Base-by-base conservation (phyloP, 179 eudicot genomes). In the Heliamphora pulchella region DNA sequence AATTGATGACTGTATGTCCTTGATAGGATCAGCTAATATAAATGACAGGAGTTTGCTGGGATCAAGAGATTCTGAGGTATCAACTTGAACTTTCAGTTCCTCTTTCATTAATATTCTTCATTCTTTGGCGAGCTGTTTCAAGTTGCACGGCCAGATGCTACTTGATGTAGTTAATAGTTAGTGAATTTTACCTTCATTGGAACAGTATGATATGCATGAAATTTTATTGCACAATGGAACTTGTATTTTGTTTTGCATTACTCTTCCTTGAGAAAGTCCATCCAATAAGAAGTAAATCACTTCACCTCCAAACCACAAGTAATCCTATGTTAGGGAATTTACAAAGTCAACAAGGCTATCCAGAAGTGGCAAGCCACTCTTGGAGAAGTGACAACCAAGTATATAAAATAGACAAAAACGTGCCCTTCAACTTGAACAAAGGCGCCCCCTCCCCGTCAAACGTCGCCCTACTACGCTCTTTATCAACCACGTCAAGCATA, bases 31-130 rank as follows among this genome's bases (percentile, higher is more conserved):
- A 74, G 99, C 98, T 78, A 96, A 96, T 85, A 91, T 96, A 69
- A 96, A 96, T 82, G 99, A 96, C 80, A 89, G 99, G 83, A 96
- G 99, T 85, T 86, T 96, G 90, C 90, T 96, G 82, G 99, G 99
- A 68, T 94, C 97, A 78, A 87, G 99, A 79, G 99, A 96, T 85
- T 96, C 99, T 54, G 99, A 96, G 97, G 99, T 96, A 86, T 66
- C 62, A 69, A 46, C 70, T 71, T 41, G n/a, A 47, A 39, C 68
- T 51, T 48, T 14, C 48, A 68, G 66, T n/a, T 48, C 20, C 81
- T 55, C 46, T 76, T 54, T 0, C 8, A 9, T 65, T 74, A 13
- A 10, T 75, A 31, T n/a, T 66, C 9, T 78, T 17, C 59, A 50
- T 78, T 78, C 46, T 65, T 65, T 20, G 13, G 62, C 48, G 15